These are phyloP conservation scores for Aspergillus sergii DNA, from an alignment of 2,329 filamentous ascomycete genomes.

Conservation along the genomic window DNA sequence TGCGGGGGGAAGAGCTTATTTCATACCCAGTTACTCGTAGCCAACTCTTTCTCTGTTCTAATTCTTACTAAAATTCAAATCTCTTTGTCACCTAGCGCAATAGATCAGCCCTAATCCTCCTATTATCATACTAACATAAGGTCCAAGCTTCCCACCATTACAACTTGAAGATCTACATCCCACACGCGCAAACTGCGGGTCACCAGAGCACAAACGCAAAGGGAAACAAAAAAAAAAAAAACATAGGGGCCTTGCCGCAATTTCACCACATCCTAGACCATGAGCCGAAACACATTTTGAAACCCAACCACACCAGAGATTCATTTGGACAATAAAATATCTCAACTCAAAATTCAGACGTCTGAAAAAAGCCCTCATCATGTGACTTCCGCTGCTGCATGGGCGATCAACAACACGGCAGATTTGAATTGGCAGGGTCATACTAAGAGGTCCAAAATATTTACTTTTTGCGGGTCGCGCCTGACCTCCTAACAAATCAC, in stretches of 20 bases:
- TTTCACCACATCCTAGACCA: neutral
- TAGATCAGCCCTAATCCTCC: neutral
- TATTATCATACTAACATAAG: neutral
- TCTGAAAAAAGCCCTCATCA: neutral
- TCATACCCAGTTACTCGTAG: neutral
- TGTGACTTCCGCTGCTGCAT: neutral
- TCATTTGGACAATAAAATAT: neutral
- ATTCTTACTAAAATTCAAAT: neutral
- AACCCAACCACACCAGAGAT: neutral
- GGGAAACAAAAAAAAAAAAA: neutral
- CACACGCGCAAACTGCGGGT: neutral
- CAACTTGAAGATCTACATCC: neutral
- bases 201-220: neutral
- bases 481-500: neutral
- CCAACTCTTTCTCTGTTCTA: neutral
- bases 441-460: neutral
- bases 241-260: neutral
- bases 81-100: neutral
- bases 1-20: neutral
- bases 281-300: neutral
- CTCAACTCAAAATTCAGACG: neutral
- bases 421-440: neutral
- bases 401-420: neutral
- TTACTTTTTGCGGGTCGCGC: constrained; percentile 6
- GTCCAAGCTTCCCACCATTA: neutral